Evolutionary conservation across 176 grass and related monocot genomes (phyloP).

Genomic region (Coix lacrymajobi): DNA sequence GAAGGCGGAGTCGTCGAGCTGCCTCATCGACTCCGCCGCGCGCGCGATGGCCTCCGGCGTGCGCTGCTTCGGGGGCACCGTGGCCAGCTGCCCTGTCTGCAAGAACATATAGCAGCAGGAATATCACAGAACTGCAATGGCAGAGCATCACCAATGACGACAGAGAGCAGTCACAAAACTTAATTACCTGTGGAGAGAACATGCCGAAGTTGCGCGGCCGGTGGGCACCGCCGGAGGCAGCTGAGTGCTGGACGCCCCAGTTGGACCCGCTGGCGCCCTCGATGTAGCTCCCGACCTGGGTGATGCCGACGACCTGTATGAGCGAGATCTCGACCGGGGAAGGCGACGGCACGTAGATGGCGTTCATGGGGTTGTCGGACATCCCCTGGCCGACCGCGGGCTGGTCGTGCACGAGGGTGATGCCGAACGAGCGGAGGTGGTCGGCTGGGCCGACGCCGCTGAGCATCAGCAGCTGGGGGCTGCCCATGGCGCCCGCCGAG

Average conservation of each 20-base stretch:
- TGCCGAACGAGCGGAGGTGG: conserved; percentile 60
- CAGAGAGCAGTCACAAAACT: background rate
- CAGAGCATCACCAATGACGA: background rate
- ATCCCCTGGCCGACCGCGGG: conserved; percentile 66
- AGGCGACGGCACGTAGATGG: conserved; percentile 70
- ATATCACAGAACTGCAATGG: background rate
- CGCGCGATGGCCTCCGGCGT: conserved; percentile 63
- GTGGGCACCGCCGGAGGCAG: background rate
- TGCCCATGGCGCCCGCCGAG: conserved; percentile 69
- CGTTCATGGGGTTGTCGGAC: conserved; percentile 83
- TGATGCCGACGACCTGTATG: conserved; percentile 85
- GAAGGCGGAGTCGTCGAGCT: conserved; percentile 41
- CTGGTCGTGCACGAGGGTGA: conserved; percentile 53
- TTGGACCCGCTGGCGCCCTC: conserved; percentile 67
- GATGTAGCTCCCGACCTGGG: conserved; percentile 62
- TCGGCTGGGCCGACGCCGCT: conserved; percentile 65
- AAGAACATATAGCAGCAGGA: background rate
- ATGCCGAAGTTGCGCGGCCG: conserved; percentile 62
- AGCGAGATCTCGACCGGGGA: conserved; percentile 49
- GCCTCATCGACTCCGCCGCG: conserved; percentile 41
- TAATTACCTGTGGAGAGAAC: conserved; percentile 67
- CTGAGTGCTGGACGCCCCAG: conserved; percentile 18
- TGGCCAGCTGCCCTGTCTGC: conserved; percentile 65
- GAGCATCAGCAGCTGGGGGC: conserved; percentile 86
- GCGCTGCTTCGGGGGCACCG: conserved; percentile 69